These are phyloP conservation scores for Verticillium alfalfae DNA, from an alignment of 2,329 filamentous ascomycete species.

Conservation along the genomic window DNA sequence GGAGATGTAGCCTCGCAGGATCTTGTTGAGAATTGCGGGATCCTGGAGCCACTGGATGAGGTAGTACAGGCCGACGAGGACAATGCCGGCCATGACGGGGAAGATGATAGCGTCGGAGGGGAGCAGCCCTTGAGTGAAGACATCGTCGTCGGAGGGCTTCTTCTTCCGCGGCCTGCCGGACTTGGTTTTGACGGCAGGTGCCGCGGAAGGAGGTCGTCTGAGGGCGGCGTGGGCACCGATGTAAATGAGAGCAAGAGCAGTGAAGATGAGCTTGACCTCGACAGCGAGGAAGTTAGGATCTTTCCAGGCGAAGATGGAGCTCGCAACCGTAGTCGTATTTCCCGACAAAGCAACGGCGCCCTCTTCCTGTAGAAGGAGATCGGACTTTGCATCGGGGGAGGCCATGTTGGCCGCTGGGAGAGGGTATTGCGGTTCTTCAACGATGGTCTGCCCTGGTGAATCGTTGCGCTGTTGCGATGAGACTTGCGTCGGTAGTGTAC, in stretches of 20 bases:
- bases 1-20: slow-evolving; percentile 80
- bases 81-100: slow-evolving; percentile 68
- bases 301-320: slow-evolving; percentile 16
- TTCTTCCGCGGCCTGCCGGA: slow-evolving; percentile 29
- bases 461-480: too few relatives aligned
- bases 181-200: slow-evolving; percentile 27
- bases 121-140: slow-evolving; percentile 56
- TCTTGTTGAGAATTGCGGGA: slow-evolving; percentile 72
- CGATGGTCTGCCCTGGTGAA: too few relatives aligned
- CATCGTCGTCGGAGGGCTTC: slow-evolving; percentile 35
- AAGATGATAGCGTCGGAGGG: slow-evolving; percentile 80
- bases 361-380: slow-evolving; percentile 15
- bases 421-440: not conserved
- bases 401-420: slow-evolving; percentile 4
- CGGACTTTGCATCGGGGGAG: slow-evolving; percentile 5
- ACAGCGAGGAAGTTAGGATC: slow-evolving; percentile 37
- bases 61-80: slow-evolving; percentile 74
- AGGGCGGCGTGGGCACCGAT: slow-evolving; percentile 81
- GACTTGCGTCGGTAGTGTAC: too few relatives aligned
- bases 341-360: slow-evolving; percentile 19
- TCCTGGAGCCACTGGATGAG: slow-evolving; percentile 86
- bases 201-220: slow-evolving; percentile 75
- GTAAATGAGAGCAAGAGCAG: slow-evolving; percentile 78
- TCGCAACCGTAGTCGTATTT: slow-evolving; percentile 21
- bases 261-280: slow-evolving; percentile 46